These are phyloP conservation scores for Discostella pseudostelligera DNA, from an alignment of 108 stramenopile species.

Conservation along the genomic window DNA sequence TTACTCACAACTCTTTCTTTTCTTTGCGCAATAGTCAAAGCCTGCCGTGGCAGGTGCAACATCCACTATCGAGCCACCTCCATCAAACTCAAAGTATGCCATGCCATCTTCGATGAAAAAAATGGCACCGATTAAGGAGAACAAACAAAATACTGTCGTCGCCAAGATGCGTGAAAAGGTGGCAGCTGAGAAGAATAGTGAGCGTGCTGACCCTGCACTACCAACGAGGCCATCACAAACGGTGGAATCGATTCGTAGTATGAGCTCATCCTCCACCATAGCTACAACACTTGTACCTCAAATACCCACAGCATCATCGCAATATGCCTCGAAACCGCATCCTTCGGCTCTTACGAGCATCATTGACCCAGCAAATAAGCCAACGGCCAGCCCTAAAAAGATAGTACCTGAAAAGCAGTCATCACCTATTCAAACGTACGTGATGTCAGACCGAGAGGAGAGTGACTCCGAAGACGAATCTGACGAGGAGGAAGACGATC, in stretches of 20 bases:
- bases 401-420: conserved; percentile 18
- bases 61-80: conserved; percentile 15
- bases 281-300: conserved; percentile 17
- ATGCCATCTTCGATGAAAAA: conserved; percentile 26
- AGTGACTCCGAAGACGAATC: conserved; percentile 66
- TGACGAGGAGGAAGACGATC: conserved; percentile 55
- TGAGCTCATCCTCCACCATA: conserved; percentile 12
- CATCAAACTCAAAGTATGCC: conserved; percentile 33
- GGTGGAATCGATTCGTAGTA: conserved; percentile 6
- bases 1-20: conserved; percentile 28
- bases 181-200: conserved; percentile 44
- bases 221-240: conserved; percentile 10
- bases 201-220: conserved; percentile 10
- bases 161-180: conserved; percentile 78
- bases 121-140: conserved; percentile 33
- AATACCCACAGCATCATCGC: conserved; percentile 6
- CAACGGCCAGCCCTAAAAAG: conserved; percentile 11
- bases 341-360: conserved; percentile 23
- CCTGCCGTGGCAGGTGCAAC: conserved; percentile 12
- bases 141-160: conserved; percentile 20
- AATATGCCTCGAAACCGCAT: conserved; percentile 12
- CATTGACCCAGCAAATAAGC: conserved; percentile 35
- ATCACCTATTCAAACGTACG: conserved; percentile 83
- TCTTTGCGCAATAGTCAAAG: conserved; percentile 23
- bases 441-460: conserved; percentile 83